Evolutionary conservation across 2,329 filamentous ascomycete species (phyloP), one percentile per base, ranked within the genome.

Genomic region (Tolypocladium endophyticum): DNA sequence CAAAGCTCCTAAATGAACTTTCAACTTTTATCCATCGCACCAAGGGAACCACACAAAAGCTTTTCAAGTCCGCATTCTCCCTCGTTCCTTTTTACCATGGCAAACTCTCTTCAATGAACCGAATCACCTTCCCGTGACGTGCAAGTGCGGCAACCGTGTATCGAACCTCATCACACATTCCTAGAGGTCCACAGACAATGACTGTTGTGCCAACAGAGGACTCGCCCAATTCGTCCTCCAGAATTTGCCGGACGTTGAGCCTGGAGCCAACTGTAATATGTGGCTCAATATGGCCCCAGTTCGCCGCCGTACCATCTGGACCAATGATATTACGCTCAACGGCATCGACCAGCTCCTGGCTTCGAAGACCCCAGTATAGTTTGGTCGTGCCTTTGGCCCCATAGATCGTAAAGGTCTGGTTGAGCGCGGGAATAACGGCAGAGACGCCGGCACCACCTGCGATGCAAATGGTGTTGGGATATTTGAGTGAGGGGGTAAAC

Each of bases 101-200:
- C 12, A 56, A 25, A 38, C 55, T 62, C 45, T 70, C 68, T 43
- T 70, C 68, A 9, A 70, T 60, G 41, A 68, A 64, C 2, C 66
- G 63, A 28, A 69, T 57, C 16, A 60, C 58, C 43, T 55, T 56
- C 4, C 68, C 68, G 57, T 70, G 66, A 2, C 68, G 60, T 11
- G 63, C 67, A 57, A 70, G 4, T 0, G 61, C 68, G 14, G 68
- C 60, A 16, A 67, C 67, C 1, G 61, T 63, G 57, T 65, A 65
- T 16, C 70, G 62, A 33, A 68, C 67, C 25, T 72, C 68, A 56
- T 72, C 70, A 3, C 65, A 65, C 70, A 72, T 72, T 1, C 61
- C 60, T 12, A 63, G 47, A 1, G 70, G 70, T 6, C 70, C 70
- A 38, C 70, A 72, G 9, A 66, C 65, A 45, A 72, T 57, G 0